Evolutionary conservation across 805 yeast genomes (phyloP).

Genomic region (Starmerella bombi): DNA sequence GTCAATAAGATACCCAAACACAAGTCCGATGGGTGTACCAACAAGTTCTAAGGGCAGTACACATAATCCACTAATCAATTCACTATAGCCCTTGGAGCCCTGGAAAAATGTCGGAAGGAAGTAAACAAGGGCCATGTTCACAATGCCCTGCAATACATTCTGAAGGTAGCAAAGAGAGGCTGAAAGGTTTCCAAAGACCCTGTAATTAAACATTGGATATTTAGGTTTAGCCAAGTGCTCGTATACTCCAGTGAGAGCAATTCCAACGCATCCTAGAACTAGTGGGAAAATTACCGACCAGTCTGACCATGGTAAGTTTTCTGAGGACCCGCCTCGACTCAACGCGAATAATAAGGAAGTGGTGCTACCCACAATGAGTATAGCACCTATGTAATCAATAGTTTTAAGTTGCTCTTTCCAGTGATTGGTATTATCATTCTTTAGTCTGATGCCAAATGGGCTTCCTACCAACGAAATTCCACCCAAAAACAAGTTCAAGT

Average conservation of each 20-base stretch:
- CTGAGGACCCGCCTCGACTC: slow-evolving; percentile 41
- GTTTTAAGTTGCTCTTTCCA: slow-evolving; percentile 29
- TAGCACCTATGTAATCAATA: slow-evolving; percentile 41
- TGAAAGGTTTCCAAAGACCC: slow-evolving; percentile 30
- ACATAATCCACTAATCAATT: slow-evolving; percentile 37
- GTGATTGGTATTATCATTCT: slow-evolving; percentile 30
- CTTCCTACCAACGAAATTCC: slow-evolving; percentile 36
- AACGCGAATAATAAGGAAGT: slow-evolving; percentile 38
- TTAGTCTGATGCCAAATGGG: slow-evolving; percentile 31
- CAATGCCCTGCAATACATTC: slow-evolving; percentile 33
- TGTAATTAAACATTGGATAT: slow-evolving; percentile 36
- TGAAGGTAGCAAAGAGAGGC: slow-evolving; percentile 32
- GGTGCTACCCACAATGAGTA: slow-evolving; percentile 32
- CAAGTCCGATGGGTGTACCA: slow-evolving; percentile 28
- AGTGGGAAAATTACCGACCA: slow-evolving; percentile 41
- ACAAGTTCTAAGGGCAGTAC: slow-evolving; percentile 34
- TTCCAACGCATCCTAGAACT: slow-evolving; percentile 32
- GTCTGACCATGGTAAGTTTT: slow-evolving; percentile 38
- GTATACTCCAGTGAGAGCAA: slow-evolving; percentile 27
- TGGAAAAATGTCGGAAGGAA: slow-evolving; percentile 40
- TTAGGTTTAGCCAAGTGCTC: slow-evolving; percentile 27
- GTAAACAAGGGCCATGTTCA: slow-evolving; percentile 22
- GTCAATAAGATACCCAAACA: slow-evolving; percentile 32
- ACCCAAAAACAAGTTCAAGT: slow-evolving; percentile 54
- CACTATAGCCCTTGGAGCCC: slow-evolving; percentile 31